phyloP scores from a whole-genome alignment of 2,329 filamentous ascomycete species.

The Diaporthe ampelina region DNA sequence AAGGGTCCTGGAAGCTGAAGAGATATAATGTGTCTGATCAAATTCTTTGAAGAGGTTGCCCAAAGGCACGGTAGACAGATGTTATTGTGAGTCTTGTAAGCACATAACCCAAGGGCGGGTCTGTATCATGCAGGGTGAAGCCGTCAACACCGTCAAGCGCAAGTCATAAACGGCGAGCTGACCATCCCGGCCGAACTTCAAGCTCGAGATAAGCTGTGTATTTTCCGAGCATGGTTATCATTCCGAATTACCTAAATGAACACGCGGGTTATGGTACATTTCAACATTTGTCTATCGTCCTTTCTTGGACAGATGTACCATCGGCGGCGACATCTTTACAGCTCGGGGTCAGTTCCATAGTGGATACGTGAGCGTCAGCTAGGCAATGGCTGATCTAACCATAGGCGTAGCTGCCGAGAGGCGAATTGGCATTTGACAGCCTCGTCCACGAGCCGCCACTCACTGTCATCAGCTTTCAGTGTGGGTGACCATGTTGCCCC shows the following conservation, averaged over 20 bases:
- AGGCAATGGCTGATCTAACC: too few species aligned
- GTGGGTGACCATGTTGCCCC: too few species aligned
- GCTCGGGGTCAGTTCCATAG: not conserved
- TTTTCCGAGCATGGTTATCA: not conserved
- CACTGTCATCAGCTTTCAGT: conserved; percentile 1
- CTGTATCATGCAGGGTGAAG: not conserved
- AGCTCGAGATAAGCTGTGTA: not conserved
- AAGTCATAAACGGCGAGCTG: not conserved
- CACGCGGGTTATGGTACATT: not conserved
- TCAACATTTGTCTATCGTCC: not conserved
- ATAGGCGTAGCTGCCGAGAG: not conserved
- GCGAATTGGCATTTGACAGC: not conserved
- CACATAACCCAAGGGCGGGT: not conserved
- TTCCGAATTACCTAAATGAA: too few species aligned
- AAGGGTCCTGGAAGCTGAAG: too few species aligned
- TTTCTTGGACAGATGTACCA: not conserved
- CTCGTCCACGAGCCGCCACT: not conserved
- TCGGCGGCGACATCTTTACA: not conserved
- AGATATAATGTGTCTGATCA: not conserved
- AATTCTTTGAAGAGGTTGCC: not conserved
- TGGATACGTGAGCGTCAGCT: not conserved
- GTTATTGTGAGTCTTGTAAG: not conserved
- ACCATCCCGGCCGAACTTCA: not conserved
- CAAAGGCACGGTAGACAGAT: not conserved
- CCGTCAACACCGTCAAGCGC: conserved; percentile 4